A percentile compares a stretch with the other conserved stretches of the same genome.
phyloP scores from a whole-genome alignment of 208 protist genomes.

The Wallacemonas sp. region DNA sequence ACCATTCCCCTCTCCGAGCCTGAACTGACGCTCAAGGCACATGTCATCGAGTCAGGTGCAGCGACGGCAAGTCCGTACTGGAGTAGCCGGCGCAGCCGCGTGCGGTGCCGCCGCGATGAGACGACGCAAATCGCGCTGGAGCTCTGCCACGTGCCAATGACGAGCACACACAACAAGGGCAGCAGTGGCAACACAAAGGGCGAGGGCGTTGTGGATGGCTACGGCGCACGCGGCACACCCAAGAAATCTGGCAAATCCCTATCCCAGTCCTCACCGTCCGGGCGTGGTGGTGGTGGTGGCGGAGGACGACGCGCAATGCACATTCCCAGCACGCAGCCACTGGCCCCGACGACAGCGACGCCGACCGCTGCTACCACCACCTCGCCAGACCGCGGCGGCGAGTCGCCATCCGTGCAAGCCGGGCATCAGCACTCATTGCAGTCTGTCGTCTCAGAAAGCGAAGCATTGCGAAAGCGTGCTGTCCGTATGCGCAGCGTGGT shows the following conservation, averaged over 20 bases:
- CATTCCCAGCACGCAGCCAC: constrained; percentile 4
- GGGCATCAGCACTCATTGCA: constrained; percentile 17
- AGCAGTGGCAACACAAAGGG: neutral
- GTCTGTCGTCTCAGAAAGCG: constrained; percentile 3
- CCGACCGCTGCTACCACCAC: neutral
- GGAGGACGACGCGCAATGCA: constrained; percentile 10
- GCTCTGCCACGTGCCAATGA: constrained; percentile 39
- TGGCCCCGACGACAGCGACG: neutral
- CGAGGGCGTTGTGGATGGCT: neutral
- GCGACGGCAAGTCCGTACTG: constrained; percentile 11
- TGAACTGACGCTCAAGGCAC: constrained; percentile 49
- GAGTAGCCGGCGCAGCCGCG: neutral
- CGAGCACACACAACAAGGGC: constrained; percentile 13
- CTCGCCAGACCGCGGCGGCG: neutral
- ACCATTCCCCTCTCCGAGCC: constrained; percentile 73
- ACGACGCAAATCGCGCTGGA: constrained; percentile 49
- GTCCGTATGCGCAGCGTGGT: constrained; percentile 25
- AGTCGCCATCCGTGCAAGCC: neutral
- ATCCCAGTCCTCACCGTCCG: neutral
- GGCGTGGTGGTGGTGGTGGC: neutral
- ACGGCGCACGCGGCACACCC: neutral
- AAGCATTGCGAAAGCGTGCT: constrained; percentile 7
- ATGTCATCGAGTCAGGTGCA: constrained; percentile 66
- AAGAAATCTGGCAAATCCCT: neutral
- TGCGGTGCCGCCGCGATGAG: constrained; percentile 12